Evolutionary conservation across 2,329 filamentous ascomycete genomes (phyloP), one percentile per base, ranked within the genome.

Genomic region (Pseudovirgaria hyperparasitica): DNA sequence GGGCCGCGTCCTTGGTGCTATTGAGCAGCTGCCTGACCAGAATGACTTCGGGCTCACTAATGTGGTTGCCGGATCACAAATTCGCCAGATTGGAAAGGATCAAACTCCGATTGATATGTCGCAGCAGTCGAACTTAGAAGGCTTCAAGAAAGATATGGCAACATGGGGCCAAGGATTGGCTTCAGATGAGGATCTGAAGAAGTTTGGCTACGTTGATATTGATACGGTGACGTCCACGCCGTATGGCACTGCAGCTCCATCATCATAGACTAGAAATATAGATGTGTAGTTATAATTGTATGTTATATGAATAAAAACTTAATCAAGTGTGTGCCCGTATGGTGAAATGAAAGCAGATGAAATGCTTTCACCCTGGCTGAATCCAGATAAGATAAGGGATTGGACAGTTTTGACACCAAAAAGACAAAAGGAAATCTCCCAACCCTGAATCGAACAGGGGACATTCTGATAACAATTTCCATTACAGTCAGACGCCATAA

Each of bases 71-170:
- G 63, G 63, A 3, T 54, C 57, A 10, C 66, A 70, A 45, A 66
- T 70, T 19, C 45, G 53, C 27, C 63, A 69, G 45, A 42, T 70
- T 9, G 63, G 64, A 8, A 65, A 63, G 42, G 62, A 65, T 28
- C 51, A 65, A 29, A 50, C 65, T 42, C 67, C 67, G 4, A 58
- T 70, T 26, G 65, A 72, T 41, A 38, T 69, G 26, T 64, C 58
- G 10, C 40, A 52, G 9, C 45, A 63, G 36, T 54, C 60, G 35
- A 65, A 66, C 32, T 45, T 61, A 6, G 46, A 66, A 22, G 50
- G 42, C 0, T 68, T 68, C 37, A 41, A 54, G 48, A 58, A 63
- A 41, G 63, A 67, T 40, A 52, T 68, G 50, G 50, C 46, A 1
- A 39, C 38, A 9, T 68, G 61, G 60, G 39, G 32, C 2, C 33